Evolutionary conservation across 2,329 filamentous ascomycete species (phyloP), one percentile per base, ranked within the genome.

Genomic region (Talaromyces sp.): DNA sequence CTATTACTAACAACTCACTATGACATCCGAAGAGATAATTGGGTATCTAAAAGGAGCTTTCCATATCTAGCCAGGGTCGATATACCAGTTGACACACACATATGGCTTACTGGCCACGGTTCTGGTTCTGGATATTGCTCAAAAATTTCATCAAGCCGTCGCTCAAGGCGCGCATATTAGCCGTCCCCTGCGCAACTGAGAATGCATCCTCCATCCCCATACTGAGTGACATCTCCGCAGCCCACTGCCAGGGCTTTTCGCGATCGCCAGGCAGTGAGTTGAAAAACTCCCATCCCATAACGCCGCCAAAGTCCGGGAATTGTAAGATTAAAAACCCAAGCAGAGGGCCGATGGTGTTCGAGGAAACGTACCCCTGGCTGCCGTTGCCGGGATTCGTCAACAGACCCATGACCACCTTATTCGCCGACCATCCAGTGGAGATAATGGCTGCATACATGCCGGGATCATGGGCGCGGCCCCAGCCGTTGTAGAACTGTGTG

Each of bases 201-300:
- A 76, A 66, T 25, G 79, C 47, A 51, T 72, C 71, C 58, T 72
- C 78, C 75, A 80, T 76, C 0, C 74, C 74, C 74, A 80, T 75
- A 57, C 70, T 77, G 58, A 80, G 60, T 0, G 86, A 86, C 81
- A 95, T 88, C 61, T 82, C 81, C 54, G 81, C 82, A 0, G 90
- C 90, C 92, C 92, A 96, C 66, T 90, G 81, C 88, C 89, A 93
- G 0, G 91, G 90, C 60, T 81, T 77, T 13, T 79, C 78, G 2
- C 71, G 72, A 27, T 84, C 87, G 1, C 87, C 88, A 0, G 90
- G 89, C 62, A 87, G 73, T 60, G 88, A 85, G 78, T 96, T 96
- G 78, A 93, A 96, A 73, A 95, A 96, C 77, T 97, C 93, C 93
- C 93, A 97, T 2, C 92, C 92, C 87, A 95, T 95, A 7, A 97